Base-by-base conservation (phyloP, 1,139 yeast species). In the Pichia norvegensis region DNA sequence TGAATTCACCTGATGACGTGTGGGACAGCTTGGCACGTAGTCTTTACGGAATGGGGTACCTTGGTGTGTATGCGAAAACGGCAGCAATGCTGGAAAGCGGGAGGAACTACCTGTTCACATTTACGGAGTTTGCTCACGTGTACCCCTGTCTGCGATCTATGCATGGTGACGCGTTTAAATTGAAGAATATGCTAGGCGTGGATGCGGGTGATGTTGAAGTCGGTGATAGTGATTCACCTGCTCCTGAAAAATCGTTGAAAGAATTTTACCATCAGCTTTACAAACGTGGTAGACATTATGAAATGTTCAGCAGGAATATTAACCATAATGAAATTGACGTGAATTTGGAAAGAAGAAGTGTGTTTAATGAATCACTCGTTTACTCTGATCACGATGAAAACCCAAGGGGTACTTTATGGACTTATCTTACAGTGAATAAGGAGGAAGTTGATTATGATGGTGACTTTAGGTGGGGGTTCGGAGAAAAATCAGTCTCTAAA, bases 31-130 rank as follows among this genome's bases (percentile, higher is more conserved):
- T 51, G 1, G 41, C 38, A 2, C 42, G 41, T 11, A 33, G 46
- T 2, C 38, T 51, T 13, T 38, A 40, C 21, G 33, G 35, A 21
- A 42, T 47, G 48, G 49, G 49, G 7, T 47, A 29, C 33, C 39
- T 49, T 20, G 52, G 52, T 3, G 35, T 23, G 22, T 51, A 51
- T 42, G 35, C 52, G 23, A 43, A 50, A 17, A 29, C 46, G 11
- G 48, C 50, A 7, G 19, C 45, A 10, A n/a, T n/a, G 10, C 20
- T 51, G 9, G 52, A 49, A 36, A 11, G 33, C n/a, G 47, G 48
- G 10, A 17, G 25, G 14, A 43, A 44, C 19, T 49, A 39, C 33
- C 31, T 48, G 7, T 44, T 49, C 22, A 44, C 42, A n/a, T 51
- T 46, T 33, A 25, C 39, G n/a, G 47, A 49, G 19, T 51, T 49